Base-by-base conservation (phyloP, 2,329 filamentous ascomycete species). In the Thelonectria olida region DNA sequence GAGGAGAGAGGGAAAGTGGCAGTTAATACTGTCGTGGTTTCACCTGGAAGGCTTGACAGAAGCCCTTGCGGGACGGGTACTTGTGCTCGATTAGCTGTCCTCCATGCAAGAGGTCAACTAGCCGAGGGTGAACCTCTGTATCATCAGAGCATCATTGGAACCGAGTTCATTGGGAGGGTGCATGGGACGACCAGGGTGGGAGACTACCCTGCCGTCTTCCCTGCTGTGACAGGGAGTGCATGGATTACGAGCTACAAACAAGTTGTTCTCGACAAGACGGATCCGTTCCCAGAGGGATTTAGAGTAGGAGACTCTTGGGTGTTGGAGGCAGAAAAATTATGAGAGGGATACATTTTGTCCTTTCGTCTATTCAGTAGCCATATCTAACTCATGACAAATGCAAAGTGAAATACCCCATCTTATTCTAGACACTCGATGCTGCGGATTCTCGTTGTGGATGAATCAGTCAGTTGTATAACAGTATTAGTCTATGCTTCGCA, bases 1-100 rank as follows among this genome's bases (percentile, higher is more conserved):
- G 49, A 61, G 9, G 67, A 58, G 4, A 48, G 54, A 1, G 56
- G 50, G 19, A 67, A 67, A 27, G 41, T 39, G 8, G 60, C 63
- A 0, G 47, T 48, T 2, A 67, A 67, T 9, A 66, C 64, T 0
- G 64, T 67, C 2, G 64, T 67, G 1, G 63, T 67, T 0, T 67
- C 64, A 1, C 64, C 61, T 1, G 64, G 64, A 0, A 50, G 63
- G 10, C 52, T 66, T 2, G 64, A 66, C 20, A 23, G 64, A 42
- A 67, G 63, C 9, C 63, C 64, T 1, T 67, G 64, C 2, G 64
- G 63, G 3, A 67, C 64, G 0, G 64, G 63, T n/a, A 66, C 64
- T 2, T 67, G 64, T 13, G 64, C 64, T 8, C 51, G 61, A 7
- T 31, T 67, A 2, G 63, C 64, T 2, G 63, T 62, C 1, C 57